Evolutionary conservation across 1,284 basidiomycete species (phyloP), one percentile per base, ranked within the genome.

Genomic region (Fomes fomentarius): DNA sequence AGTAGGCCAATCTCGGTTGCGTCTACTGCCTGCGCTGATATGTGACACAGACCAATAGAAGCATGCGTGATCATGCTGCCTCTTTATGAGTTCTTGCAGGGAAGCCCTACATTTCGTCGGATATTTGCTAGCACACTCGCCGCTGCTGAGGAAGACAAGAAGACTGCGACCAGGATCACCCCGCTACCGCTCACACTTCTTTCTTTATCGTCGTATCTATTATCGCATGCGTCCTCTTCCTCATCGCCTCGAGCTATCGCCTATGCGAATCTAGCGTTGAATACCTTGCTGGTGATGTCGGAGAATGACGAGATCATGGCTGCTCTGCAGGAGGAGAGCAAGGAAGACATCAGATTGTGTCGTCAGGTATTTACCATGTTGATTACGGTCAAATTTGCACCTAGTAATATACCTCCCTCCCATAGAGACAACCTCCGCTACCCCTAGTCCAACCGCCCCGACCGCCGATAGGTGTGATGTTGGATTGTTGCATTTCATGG

Each of bases 401-500:
- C n/a, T n/a, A n/a, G n/a, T 40, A 22, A 40, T 22, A 24, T 12
- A 10, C 17, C 42, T 39, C 12, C 26, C 12, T 40, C 19, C 35
- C 28, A 30, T n/a, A 84, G 82, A 76, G 81, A 57, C 54, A 77
- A 19, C 86, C 85, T 7, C 61, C 73, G n/a, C 69, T 87, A 33
- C 76, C 83, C 1, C 50, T 67, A 6, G 66, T 74, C 3, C 63
- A 63, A 2, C 52, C 71, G 7, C 67, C 74, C 8, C 69, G 77
- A 40, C 72, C 81, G 0, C 75, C 78, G 1, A 58, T 85, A 21
- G 82, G 82, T 60, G 78, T 83, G 2, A 45, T 88, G 17, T 62
- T 88, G 19, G 85, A 88, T 64, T 85, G 81, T 52, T 85, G 82
- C 63, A 74, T 85, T 8, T 70, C 88, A n/a, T 88, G 83, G 83